These are phyloP conservation scores for Penicillium lividum DNA, from an alignment of 495 filamentous ascomycete genomes.

Conservation along the genomic window DNA sequence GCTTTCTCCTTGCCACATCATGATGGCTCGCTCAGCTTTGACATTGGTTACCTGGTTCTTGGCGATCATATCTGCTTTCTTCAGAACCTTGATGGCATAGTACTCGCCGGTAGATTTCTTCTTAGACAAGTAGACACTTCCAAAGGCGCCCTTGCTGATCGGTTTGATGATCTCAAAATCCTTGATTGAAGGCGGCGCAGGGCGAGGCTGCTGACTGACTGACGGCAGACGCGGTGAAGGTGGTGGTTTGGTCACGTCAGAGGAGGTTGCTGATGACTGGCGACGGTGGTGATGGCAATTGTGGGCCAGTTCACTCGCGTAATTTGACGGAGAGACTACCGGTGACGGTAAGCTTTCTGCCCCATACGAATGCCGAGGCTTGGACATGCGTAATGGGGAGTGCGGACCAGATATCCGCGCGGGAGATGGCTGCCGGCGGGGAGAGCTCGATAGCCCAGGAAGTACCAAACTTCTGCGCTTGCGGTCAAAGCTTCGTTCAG, in stretches of 20 bases:
- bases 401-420: slow-evolving; percentile 71
- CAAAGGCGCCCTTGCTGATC: slow-evolving; percentile 98
- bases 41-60: slow-evolving; percentile 99
- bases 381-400: slow-evolving; percentile 83
- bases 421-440: slow-evolving; percentile 84
- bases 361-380: slow-evolving; percentile 74
- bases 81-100: slow-evolving; percentile 96
- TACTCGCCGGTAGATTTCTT: slow-evolving; percentile 99
- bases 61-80: slow-evolving; percentile 99
- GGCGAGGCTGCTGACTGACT: slow-evolving; percentile 71
- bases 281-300: slow-evolving; percentile 77
- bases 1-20: slow-evolving; percentile 99
- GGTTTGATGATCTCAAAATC: slow-evolving; percentile 99
- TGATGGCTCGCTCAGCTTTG: slow-evolving; percentile 97
- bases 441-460: slow-evolving; percentile 67
- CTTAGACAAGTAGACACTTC: slow-evolving; percentile 95
- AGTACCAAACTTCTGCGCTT: slow-evolving; percentile 83
- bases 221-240: slow-evolving; percentile 79
- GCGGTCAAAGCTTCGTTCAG: slow-evolving; percentile 79
- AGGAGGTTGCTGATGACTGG: slow-evolving; percentile 87
- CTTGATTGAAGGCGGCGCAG: slow-evolving; percentile 92
- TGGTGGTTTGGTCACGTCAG: slow-evolving; percentile 66
- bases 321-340: slow-evolving; percentile 82
- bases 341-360: slow-evolving; percentile 81
- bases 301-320: slow-evolving; percentile 71